These are phyloP conservation scores for Pseudozyma thailandica DNA, from an alignment of 1,284 basidiomycete genomes.

Conservation along the genomic window DNA sequence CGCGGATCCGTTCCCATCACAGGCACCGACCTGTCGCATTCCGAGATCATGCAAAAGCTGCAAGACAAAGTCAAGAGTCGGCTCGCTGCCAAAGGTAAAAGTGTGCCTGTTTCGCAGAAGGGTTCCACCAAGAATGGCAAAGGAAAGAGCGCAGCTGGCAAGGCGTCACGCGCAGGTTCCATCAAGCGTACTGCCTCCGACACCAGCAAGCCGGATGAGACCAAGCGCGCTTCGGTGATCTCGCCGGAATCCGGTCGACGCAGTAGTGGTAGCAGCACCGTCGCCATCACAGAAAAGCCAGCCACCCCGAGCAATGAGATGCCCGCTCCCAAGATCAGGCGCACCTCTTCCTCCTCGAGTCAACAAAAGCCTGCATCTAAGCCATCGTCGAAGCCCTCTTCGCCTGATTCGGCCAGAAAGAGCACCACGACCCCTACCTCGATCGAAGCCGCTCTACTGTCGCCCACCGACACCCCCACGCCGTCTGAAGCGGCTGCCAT, in stretches of 20 bases:
- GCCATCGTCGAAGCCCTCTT: constrained; percentile 6
- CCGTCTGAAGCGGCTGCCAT: constrained; percentile 35
- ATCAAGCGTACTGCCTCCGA: constrained; percentile 21
- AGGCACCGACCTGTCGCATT: constrained; percentile 34
- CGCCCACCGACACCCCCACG: constrained; percentile 37
- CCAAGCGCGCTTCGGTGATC: constrained; percentile 4
- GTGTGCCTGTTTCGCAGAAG: background rate
- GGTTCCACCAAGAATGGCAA: background rate
- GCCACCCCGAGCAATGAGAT: constrained; percentile 5
- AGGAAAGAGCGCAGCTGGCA: background rate
- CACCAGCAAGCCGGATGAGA: constrained; percentile 4
- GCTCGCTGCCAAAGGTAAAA: constrained; percentile 37
- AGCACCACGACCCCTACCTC: constrained; percentile 22
- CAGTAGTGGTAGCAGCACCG: constrained; percentile 8
- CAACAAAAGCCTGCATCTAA: constrained; percentile 11
- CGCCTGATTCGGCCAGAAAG: constrained; percentile 14
- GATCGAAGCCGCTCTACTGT: constrained; percentile 37
- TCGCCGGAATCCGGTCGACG: constrained; percentile 3
- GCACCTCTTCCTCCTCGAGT: constrained; percentile 22
- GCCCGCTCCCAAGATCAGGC: constrained; percentile 33
- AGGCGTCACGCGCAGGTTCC: constrained; percentile 5
- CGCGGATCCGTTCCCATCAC: constrained; percentile 14
- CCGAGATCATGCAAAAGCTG: constrained; percentile 45
- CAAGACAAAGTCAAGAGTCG: constrained; percentile 43
- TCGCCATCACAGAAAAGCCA: constrained; percentile 7